Conservation (phyloP, 225 moss, liverwort and hornwort species). For the Physcomitrellopsis africana region DNA sequence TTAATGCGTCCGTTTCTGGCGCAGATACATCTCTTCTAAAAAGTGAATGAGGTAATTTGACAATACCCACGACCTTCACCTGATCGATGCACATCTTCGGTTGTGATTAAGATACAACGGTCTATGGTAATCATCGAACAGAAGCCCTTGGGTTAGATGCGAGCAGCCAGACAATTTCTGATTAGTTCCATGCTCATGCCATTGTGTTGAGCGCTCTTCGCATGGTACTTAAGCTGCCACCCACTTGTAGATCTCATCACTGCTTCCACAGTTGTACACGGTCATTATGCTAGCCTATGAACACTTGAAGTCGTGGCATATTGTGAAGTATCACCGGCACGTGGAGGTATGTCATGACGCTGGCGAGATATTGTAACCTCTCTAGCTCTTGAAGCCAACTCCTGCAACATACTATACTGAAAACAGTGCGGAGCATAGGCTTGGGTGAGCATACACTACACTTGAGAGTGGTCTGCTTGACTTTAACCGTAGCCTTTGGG, state of each 20-base stretch:
- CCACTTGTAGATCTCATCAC: constrained; percentile 23
- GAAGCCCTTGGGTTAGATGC: no score
- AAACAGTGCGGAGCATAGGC: no score
- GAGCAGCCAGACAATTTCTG: background rate
- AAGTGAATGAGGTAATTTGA: no score
- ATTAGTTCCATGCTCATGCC: constrained; percentile 1
- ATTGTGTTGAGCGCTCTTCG: constrained; percentile 7
- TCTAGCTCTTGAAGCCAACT: background rate
- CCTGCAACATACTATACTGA: no score
- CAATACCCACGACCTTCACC: no score
- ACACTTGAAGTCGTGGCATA: background rate
- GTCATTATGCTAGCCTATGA: constrained; percentile 15
- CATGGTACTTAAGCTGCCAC: constrained; percentile 35
- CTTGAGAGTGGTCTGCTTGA: constrained; percentile 28
- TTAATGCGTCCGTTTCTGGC: no score
- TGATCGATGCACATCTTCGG: no score
- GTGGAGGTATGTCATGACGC: constrained; percentile 23
- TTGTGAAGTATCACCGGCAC: constrained; percentile 18
- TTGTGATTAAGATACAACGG: no score
- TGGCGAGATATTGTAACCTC: background rate
- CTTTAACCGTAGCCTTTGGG: constrained; percentile 25
- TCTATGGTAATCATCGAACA: no score
- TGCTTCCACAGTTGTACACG: constrained; percentile 5
- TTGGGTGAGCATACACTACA: no score
- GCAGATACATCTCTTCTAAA: no score